Evolutionary conservation across 2,329 filamentous ascomycete species (phyloP), one percentile per base, ranked within the genome.

Genomic region (Triangularia setosa): DNA sequence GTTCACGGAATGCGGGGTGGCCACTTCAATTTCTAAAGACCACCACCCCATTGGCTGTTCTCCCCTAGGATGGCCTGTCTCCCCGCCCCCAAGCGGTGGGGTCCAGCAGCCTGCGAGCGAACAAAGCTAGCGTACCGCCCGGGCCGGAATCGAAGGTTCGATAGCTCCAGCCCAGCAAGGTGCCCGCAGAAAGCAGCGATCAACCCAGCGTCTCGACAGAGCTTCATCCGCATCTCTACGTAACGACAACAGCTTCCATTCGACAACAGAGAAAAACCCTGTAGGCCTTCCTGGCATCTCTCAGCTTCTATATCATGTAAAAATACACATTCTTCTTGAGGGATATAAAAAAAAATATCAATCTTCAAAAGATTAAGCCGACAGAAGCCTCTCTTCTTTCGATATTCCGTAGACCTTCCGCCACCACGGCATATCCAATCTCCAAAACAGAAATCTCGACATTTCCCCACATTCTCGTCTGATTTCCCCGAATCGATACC

Each of bases 1-100:
- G 73, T 74, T 69, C 67, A 65, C 73, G 74, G 75, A 75, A 76
- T 75, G 74, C 74, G 75, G 75, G 74, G 75, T 70, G 71, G 70
- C 69, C 68, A 68, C 67, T 67, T 57, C 68, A 64, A 76, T 76
- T 76, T 72, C 70, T 67, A 76, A 75, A 72, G 67, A 24, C 35
- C 33, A 40, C 44, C 48, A 55, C 44, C 28, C 65, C 67, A 76
- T 76, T 76, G 73, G 75, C 64, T 57, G 40, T 3, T 4, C 33
- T 16, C 14, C 52, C 4, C 25, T 23, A 55, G 52, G 52, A 9
- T 55, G 52, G 52, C 52, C 52, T 53, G 61, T 60, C 58, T 27
- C 23, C 9, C 14, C 16, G 48, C n/a, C 60, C 64, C 62, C 23
- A 62, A 40, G 44, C 62, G 62, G 62, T n/a, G 11, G 33, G 28